Evolutionary conservation across 208 protist species (phyloP), one percentile per base, ranked within the genome.

Genomic region (Tritrichomonas foetus): DNA sequence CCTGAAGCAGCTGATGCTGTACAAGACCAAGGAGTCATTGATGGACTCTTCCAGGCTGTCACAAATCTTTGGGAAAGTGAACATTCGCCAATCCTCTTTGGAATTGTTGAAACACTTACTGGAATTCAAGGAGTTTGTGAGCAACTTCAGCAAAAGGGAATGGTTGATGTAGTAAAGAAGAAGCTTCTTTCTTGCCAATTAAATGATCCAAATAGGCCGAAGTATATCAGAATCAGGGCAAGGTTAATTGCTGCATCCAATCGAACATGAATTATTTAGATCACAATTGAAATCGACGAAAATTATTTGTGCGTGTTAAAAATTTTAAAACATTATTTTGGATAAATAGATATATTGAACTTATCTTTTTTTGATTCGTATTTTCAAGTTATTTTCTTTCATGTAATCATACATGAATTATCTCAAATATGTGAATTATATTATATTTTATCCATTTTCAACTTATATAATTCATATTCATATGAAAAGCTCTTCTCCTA

Each of bases 141-240:
- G 1, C 8, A 33, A 1, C 57, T 89, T 41, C 33, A 89, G 41
- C 47, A 89, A n/a, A 53, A 44, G 20, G 44, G 16, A 5, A 9
- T 89, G 22, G 20, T 30, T 33, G 27, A 89, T 5, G 3, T 89
- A 2, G 44, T 89, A 57, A 16, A 89, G 30, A 44, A 89, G 20
- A 89, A 89, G 25, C 27, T 89, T 3, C 27, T 33, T 33, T 39
- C 44, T 5, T 57, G 47, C 16, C 47, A 44, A 11, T 33, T 89
- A 8, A 89, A 33, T 27, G 78, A 89, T 30, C 47, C 41, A 36
- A 89, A 57, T 57, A 53, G 78, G 9, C 78, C 78, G 20, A 89
- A 89, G 27, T 89, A 53, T 36, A 89, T 89, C 30, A 89, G 78
- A 89, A 89, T 89, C 57, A 89, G 27, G 22, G 41, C 78, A 57